A percentile compares a stretch with the other conserved stretches of the same genome.
These are phyloP conservation scores for Penicillium sp. DNA, from an alignment of 2,329 filamentous ascomycete species.

Conservation along the genomic window DNA sequence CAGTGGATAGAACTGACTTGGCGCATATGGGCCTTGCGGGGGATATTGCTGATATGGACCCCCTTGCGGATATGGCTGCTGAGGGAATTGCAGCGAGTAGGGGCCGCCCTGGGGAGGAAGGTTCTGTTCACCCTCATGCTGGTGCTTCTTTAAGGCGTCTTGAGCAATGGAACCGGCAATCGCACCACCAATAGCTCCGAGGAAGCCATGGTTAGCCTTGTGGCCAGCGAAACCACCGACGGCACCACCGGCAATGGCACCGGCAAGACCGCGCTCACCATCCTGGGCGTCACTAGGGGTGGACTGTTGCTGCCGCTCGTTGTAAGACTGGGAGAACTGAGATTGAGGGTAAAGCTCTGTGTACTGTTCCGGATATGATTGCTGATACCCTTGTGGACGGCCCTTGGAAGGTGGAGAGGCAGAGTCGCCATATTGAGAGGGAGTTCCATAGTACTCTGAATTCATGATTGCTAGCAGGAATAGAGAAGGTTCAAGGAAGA, in stretches of 20 bases:
- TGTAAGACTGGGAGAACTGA: no score
- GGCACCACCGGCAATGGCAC: slow-evolving; percentile 49
- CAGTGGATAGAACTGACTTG: slow-evolving; percentile 14
- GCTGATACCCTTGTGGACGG: slow-evolving; percentile 9
- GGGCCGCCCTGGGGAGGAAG: slow-evolving; percentile 4
- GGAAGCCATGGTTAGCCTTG: slow-evolving; percentile 51
- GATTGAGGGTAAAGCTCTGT: slow-evolving; percentile 5
- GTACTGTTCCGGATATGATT: slow-evolving; percentile 9
- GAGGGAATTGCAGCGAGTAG: slow-evolving; percentile 6
- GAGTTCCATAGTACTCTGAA: slow-evolving; percentile 13
- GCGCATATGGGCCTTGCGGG: slow-evolving; percentile 8
- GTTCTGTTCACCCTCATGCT: slow-evolving; percentile 4
- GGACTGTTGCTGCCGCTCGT: slow-evolving; percentile 6
- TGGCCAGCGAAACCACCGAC: slow-evolving; percentile 50
- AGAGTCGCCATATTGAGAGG: slow-evolving; percentile 10
- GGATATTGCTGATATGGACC: slow-evolving; percentile 16
- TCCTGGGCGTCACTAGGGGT: slow-evolving; percentile 36
- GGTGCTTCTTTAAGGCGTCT: slow-evolving; percentile 5
- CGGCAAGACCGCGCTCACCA: slow-evolving; percentile 49
- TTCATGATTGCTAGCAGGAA: slow-evolving; percentile 12
- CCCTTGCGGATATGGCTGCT: slow-evolving; percentile 4
- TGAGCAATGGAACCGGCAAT: slow-evolving; percentile 26
- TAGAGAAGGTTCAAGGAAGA: slow-evolving; percentile 9
- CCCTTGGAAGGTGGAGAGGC: slow-evolving; percentile 8
- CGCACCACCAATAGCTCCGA: slow-evolving; percentile 51